Base-by-base conservation (phyloP, 805 yeast species). In the Ascoidea tarda region DNA sequence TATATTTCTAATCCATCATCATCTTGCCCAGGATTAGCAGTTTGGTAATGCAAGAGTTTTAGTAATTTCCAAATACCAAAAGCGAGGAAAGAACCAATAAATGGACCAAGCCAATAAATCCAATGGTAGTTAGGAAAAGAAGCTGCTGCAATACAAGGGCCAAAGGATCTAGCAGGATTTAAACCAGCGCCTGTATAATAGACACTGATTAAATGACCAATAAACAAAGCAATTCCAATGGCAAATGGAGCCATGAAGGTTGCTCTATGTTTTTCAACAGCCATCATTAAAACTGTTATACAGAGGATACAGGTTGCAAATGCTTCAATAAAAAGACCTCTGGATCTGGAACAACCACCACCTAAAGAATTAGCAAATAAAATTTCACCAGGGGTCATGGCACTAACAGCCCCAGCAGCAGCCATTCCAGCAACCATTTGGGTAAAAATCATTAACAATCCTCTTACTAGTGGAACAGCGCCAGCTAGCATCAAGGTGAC, bases 51-150 rank as follows among this genome's bases (percentile, higher is more conserved):
- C 61, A 84, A 71, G 62, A 76, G 60, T 67, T 79, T 81, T 70
- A 87, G 72, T 50, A 78, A 58, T 64, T 81, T 74, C 84, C 87
- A 85, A 58, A 86, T 72, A 55, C 75, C 76, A 59, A 75, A 78
- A 16, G 95, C 82, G 59, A 87, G 64, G 53, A 75, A 55, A 8
- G 90, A 70, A 58, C 95, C 96, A 54, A 84, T 63, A 52, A 81
- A 60, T 55, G 96, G 96, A 52, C 96, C 96, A 54, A 87, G 79
- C 93, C 95, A 87, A 76, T 87, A 87, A 59, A 88, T 87, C 95
- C 95, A 87, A 75, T 81, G 88, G 71, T 87, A 87, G 62, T 62
- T 66, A 44, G 96, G 95, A 82, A 88, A 88, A 28, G 78, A 72
- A 53, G 67, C 72, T 52, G 77, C 76, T 55, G 89, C 95, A 55